These are phyloP conservation scores for Tricholoma furcatifolium DNA, from an alignment of 768 basidiomycete genomes.

Conservation along the genomic window DNA sequence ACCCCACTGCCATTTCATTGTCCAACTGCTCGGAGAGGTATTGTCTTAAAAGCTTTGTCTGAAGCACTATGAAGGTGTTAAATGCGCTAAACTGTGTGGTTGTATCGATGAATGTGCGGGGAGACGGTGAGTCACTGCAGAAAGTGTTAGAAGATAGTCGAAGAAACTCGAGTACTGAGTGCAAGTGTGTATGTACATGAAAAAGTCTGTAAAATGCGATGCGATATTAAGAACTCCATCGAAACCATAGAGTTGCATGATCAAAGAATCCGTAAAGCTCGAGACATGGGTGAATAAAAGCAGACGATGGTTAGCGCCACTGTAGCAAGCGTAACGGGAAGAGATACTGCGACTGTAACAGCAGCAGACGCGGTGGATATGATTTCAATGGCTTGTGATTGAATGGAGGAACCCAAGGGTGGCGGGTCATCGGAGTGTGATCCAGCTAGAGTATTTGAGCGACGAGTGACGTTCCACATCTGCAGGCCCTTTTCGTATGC, in stretches of 20 bases:
- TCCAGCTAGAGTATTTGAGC: slow-evolving; percentile 1
- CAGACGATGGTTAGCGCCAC: slow-evolving; percentile 37
- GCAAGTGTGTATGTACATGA: too few species aligned
- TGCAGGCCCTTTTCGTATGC: slow-evolving; percentile 26
- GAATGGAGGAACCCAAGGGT: slow-evolving; percentile 3
- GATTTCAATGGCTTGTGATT: slow-evolving; percentile 8
- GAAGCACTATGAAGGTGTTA: too few species aligned
- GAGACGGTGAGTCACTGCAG: too few species aligned
- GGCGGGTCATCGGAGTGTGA: not conserved
- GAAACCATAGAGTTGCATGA: not conserved
- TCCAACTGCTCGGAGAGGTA: too few species aligned
- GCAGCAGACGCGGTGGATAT: slow-evolving; percentile 23
- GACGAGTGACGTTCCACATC: slow-evolving; percentile 3
- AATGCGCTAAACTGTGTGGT: too few species aligned
- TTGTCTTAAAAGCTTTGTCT: too few species aligned
- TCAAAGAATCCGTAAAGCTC: slow-evolving; percentile 7
- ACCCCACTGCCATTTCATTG: too few species aligned
- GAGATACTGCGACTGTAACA: slow-evolving; percentile 26
- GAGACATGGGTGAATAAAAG: slow-evolving; percentile 7
- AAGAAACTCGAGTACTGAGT: too few species aligned
- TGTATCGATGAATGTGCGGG: too few species aligned
- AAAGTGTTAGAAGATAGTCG: too few species aligned
- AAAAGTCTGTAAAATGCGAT: too few species aligned
- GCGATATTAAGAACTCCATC: too few species aligned
- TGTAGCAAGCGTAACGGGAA: slow-evolving; percentile 35